A percentile compares a stretch with the other conserved stretches of the same genome.
Conservation (phyloP, 2,329 filamentous ascomycete genomes). For the Aspergillus pseudoglaucus region DNA sequence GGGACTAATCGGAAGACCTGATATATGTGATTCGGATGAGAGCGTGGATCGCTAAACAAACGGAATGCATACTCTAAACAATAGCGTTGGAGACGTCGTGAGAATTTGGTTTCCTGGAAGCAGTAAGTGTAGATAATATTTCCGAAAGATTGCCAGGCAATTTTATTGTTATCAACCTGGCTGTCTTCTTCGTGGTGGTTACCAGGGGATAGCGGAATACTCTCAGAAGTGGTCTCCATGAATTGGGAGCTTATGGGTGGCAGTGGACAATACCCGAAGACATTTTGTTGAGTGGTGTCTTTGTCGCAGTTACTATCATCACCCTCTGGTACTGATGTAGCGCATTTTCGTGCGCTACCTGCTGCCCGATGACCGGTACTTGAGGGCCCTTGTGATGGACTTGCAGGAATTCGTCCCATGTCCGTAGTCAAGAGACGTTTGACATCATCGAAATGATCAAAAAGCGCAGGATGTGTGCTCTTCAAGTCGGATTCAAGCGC, state of each 20-base stretch:
- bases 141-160: too few species aligned
- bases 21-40: slow-evolving; percentile 45
- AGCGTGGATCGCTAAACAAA: slow-evolving; percentile 45
- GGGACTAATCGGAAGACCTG: slow-evolving; percentile 65
- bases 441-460: neutral
- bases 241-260: too few species aligned
- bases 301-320: too few species aligned
- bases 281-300: too few species aligned
- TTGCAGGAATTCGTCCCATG: neutral
- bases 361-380: too few species aligned
- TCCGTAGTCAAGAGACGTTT: neutral
- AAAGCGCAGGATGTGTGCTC: neutral
- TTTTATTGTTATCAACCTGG: too few species aligned
- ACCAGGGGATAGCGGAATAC: too few species aligned
- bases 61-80: slow-evolving; percentile 57
- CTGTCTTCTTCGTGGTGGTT: too few species aligned
- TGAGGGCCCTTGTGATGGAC: neutral
- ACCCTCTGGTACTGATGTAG: too few species aligned
- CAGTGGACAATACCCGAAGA: too few species aligned
- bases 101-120: slow-evolving; percentile 61
- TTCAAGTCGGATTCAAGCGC: slow-evolving; percentile 45
- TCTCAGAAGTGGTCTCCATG: too few species aligned
- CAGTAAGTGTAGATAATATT: slow-evolving; percentile 45
- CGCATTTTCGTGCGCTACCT: too few species aligned
- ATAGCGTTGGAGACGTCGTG: slow-evolving; percentile 61